Evolutionary conservation across 1,139 yeast species (phyloP).

Genomic region (Magnusiomyces clavatus): DNA sequence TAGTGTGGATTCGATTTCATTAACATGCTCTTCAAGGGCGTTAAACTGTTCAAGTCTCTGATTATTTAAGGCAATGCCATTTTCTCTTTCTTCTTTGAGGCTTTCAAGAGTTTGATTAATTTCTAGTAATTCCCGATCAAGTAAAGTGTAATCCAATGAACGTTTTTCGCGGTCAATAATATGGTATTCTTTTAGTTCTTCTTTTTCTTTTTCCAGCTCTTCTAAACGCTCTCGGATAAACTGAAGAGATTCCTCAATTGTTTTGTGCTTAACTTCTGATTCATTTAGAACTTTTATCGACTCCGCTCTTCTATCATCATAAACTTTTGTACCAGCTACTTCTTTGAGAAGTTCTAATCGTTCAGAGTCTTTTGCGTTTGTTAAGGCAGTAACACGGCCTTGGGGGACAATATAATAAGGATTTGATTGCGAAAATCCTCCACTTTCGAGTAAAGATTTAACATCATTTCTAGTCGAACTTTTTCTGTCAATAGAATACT

Average conservation of each 20-base stretch:
- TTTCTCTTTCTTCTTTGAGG: constrained; percentile 53
- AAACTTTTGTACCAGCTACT: constrained; percentile 92
- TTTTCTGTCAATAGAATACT: constrained; percentile 65
- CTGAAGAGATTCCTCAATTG: constrained; percentile 66
- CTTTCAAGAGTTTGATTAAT: constrained; percentile 53
- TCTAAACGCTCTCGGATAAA: constrained; percentile 64
- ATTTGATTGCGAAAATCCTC: constrained; percentile 84
- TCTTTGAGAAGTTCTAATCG: constrained; percentile 74
- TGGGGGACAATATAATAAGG: constrained; percentile 98
- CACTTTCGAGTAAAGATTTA: constrained; percentile 77
- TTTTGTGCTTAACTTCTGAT: constrained; percentile 59
- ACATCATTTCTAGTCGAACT: constrained; percentile 76
- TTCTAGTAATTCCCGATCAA: constrained; percentile 65
- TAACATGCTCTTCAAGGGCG: constrained; percentile 40
- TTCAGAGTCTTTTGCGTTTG: constrained; percentile 83
- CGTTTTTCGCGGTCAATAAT: constrained; percentile 60
- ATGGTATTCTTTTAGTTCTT: constrained; percentile 66
- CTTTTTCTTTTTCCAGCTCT: constrained; percentile 76
- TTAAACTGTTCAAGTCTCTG: constrained; percentile 41
- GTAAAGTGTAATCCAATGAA: constrained; percentile 64
- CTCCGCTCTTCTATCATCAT: constrained; percentile 73
- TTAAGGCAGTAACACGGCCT: constrained; percentile 72
- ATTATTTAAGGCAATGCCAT: constrained; percentile 41
- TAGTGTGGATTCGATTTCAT: constrained; percentile 43
- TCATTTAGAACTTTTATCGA: constrained; percentile 73